Evolutionary conservation across 768 basidiomycete genomes (phyloP), one percentile per base, ranked within the genome.

Genomic region (Tylopilus subfusipes): DNA sequence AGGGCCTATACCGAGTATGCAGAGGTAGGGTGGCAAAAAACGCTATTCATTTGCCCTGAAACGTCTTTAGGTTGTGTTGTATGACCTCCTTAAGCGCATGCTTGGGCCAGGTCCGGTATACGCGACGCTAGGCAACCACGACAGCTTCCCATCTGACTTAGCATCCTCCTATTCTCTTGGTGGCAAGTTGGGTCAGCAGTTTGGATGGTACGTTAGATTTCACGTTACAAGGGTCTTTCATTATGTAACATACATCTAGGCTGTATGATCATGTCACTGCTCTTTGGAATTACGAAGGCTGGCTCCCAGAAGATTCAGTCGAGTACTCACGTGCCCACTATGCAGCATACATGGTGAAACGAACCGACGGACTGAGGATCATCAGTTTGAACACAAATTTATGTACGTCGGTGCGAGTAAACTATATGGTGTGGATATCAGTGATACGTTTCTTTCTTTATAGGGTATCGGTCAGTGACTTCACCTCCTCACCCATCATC

Each of bases 301-400:
- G 89, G 89, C 70, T 91, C 29, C 79, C 82, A 9, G 72, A 78
- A 47, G 73, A 78, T 13, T 81, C 80, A 7, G 80, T 82, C 2
- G 65, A 75, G 34, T 70, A 78, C 34, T 89, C 88, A 0, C 79
- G 78, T 39, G 73, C 83, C 0, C 88, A 90, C 67, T 90, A 90
- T 61, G 76, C 83, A 9, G 89, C 77, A 12, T 91, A 86, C 65
- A 85, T 83, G 75, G 86, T 88, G 25, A 77, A 76, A 58, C 79
- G 87, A 21, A 57, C 63, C 18, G 85, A 88, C 50, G 88, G 86
- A 7, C 72, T 91, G 14, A 77, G 87, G 34, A 69, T 90, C 30
- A 87, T 91, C 52, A 83, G 86, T 33, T 68, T 91, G 53, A 89
- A 91, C 66, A 90, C 88, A 18, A 84, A 90, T 64, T 62, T 90